phyloP scores from a whole-genome alignment of 345 rosid species.

The Salix koriyanagi region DNA sequence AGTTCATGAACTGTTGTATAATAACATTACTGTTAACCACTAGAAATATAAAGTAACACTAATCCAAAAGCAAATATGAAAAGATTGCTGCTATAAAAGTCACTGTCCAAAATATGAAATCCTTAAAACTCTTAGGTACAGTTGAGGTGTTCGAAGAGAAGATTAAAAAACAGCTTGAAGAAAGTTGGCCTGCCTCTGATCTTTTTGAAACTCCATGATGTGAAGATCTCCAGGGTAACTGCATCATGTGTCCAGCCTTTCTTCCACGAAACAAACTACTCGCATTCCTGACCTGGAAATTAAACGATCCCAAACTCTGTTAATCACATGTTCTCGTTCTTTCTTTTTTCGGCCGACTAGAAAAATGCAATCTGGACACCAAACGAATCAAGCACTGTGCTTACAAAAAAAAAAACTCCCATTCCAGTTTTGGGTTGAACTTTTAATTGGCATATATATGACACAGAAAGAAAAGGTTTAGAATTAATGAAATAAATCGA shows the following conservation, averaged over 20 bases:
- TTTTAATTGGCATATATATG: not conserved
- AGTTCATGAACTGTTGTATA: constrained; percentile 8
- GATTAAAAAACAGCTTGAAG: constrained; percentile 4
- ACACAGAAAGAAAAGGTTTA: no score
- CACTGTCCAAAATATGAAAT: constrained; percentile 20
- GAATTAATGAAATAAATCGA: no score
- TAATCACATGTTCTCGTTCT: not conserved
- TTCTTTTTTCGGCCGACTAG: no score
- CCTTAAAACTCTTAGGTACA: constrained; percentile 10
- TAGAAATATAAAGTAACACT: not conserved
- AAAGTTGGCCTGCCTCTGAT: constrained; percentile 7
- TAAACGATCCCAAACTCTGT: not conserved
- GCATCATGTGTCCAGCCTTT: not conserved
- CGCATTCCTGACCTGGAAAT: not conserved
- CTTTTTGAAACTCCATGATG: not conserved
- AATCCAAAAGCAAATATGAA: constrained; percentile 11
- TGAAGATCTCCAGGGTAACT: not conserved
- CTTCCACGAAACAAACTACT: not conserved
- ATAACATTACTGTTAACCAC: constrained; percentile 4
- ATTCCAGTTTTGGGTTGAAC: not conserved
- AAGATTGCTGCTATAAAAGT: not conserved
- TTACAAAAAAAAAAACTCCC: no score
- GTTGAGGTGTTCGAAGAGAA: constrained; percentile 3
- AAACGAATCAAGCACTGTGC: not conserved
- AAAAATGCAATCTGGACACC: not conserved